phyloP scores from a whole-genome alignment of 73 alveolate genomes.

The Paramecium primaurelia region DNA sequence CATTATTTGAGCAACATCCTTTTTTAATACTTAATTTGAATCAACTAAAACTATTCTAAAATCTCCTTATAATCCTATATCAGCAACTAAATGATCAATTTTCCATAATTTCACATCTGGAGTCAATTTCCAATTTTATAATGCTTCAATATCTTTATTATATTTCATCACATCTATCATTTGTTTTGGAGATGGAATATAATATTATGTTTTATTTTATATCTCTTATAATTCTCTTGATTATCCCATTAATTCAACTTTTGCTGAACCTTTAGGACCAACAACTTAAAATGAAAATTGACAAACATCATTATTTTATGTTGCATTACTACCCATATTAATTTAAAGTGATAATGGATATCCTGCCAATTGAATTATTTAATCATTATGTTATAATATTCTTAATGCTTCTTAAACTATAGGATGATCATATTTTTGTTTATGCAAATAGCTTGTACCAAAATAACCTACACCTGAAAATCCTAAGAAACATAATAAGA shows the following conservation, averaged over 20 bases:
- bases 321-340: neutral
- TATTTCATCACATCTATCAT: neutral
- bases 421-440: constrained; percentile 36
- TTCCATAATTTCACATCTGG: constrained; percentile 4
- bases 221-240: constrained; percentile 43
- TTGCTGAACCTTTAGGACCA: constrained; percentile 45
- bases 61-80: constrained; percentile 29
- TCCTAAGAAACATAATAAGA: neutral
- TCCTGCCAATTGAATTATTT: constrained; percentile 25
- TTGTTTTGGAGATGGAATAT: neutral
- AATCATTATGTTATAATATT: constrained; percentile 2
- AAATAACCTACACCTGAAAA: constrained; percentile 20
- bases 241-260: constrained; percentile 12
- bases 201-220: neutral
- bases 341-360: neutral
- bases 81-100: constrained; percentile 21
- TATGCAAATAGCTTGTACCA: neutral
- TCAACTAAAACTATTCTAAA: neutral
- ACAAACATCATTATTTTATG: neutral
- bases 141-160: neutral
- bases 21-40: neutral
- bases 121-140: neutral
- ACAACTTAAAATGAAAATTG: neutral
- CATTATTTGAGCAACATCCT: neutral
- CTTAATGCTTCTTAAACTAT: constrained; percentile 22